Evolutionary conservation across 2,329 filamentous ascomycete species (phyloP).

Genomic region (Fusarium sp.): DNA sequence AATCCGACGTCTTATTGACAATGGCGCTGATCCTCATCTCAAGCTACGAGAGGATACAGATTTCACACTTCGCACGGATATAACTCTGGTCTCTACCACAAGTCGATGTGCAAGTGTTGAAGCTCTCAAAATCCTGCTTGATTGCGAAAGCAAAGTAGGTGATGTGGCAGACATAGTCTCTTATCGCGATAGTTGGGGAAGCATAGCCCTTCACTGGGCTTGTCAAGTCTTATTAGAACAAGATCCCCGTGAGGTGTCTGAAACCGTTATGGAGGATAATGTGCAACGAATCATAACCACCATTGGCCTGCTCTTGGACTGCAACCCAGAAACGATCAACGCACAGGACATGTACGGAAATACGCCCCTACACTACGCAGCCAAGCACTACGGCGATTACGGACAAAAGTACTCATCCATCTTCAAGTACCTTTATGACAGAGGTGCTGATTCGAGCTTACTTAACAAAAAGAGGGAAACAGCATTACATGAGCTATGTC

Average conservation of each 20-base stretch:
- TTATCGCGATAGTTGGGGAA: neutral
- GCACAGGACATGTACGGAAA: neutral
- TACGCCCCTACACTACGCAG: rapidly evolving
- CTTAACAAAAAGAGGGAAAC: neutral
- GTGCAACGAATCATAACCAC: rapidly evolving
- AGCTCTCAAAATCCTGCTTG: neutral
- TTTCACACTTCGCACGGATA: neutral
- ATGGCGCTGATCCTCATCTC: neutral
- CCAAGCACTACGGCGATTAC: neutral
- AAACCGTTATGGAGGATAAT: rapidly evolving
- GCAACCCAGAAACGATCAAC: neutral
- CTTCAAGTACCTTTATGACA: neutral
- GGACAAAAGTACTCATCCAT: neutral
- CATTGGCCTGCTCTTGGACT: rapidly evolving
- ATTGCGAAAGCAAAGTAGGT: rapidly evolving
- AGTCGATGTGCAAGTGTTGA: neutral
- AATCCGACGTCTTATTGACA: neutral
- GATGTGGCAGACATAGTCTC: neutral
- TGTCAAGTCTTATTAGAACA: neutral
- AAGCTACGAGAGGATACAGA: neutral
- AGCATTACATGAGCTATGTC: neutral
- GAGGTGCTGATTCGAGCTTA: neutral
- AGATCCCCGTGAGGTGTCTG: neutral
- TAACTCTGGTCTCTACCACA: neutral
- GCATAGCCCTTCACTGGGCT: neutral